Conservation (phyloP, 176 grass and related monocot genomes). For the Thinopyrum elongatum region DNA sequence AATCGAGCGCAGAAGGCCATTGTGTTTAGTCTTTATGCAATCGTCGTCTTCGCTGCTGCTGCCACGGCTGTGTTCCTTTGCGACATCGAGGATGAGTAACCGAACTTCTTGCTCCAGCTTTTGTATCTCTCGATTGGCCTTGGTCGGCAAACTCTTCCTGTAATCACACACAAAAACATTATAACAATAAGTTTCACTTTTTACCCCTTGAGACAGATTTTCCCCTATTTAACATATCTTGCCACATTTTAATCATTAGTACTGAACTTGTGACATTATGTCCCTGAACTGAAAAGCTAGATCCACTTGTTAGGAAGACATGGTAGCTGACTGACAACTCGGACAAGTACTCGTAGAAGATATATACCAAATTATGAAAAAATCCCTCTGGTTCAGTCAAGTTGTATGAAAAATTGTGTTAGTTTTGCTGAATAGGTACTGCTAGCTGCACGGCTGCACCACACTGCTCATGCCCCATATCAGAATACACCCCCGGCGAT, state of each 20-base stretch:
- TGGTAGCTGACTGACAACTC: neutral
- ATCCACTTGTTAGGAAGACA: neutral
- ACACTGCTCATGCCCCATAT: neutral
- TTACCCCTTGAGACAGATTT: too few relatives aligned
- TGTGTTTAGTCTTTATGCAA: neutral
- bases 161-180: neutral
- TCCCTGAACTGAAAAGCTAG: too few relatives aligned
- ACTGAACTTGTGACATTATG: neutral
- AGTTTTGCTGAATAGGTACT: neutral
- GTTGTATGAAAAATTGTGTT: neutral
- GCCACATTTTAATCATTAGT: neutral
- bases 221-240: neutral
- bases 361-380: neutral
- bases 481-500: too few relatives aligned
- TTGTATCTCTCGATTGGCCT: conserved; percentile 54
- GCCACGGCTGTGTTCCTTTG: neutral
- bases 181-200: neutral
- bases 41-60: neutral
- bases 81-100: conserved; percentile 45
- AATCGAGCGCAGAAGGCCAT: conserved; percentile 49
- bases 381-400: neutral
- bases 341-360: neutral
- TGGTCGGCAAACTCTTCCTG: conserved; percentile 52
- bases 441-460: neutral
- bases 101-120: conserved; percentile 43